A percentile compares a stretch with the other conserved stretches of the same genome.
phyloP scores from a whole-genome alignment of 1,139 yeast species.

The Geotrichum candidum region DNA sequence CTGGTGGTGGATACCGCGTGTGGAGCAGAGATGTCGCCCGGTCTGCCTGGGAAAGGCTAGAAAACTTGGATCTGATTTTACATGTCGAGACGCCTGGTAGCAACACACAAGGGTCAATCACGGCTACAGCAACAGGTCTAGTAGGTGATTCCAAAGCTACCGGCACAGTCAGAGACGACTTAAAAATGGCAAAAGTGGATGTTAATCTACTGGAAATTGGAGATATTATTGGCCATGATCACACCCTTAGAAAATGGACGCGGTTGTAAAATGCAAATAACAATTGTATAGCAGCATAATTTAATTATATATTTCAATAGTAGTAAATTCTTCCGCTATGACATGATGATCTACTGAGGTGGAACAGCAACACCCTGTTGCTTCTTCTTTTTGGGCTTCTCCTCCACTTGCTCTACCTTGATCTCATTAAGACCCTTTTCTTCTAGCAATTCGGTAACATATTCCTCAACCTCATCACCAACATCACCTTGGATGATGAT shows the following conservation, averaged over 20 bases:
- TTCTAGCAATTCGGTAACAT: conserved; percentile 61
- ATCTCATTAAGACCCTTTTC: conserved; percentile 81
- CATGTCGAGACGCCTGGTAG: conserved; percentile 21
- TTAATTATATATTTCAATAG: neutral
- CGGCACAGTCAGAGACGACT: conserved; percentile 26
- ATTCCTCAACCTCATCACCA: conserved; percentile 81
- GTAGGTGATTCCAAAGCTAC: conserved; percentile 8
- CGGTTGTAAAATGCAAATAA: conserved; percentile 14
- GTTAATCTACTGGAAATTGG: conserved; percentile 33
- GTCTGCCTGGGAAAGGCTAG: conserved; percentile 37
- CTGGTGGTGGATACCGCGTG: conserved; percentile 30
- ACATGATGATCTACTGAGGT: neutral
- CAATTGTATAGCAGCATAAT: neutral
- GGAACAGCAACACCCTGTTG: conserved; percentile 8
- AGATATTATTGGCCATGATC: conserved; percentile 29
- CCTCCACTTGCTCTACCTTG: conserved; percentile 81
- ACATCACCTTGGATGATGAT: conserved; percentile 93
- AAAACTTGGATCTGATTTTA: conserved; percentile 29
- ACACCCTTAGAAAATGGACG: conserved; percentile 33
- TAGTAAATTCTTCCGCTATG: neutral
- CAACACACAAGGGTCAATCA: conserved; percentile 11
- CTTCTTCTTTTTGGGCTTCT: conserved; percentile 67
- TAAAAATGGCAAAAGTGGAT: conserved; percentile 34
- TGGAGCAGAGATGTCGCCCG: conserved; percentile 34
- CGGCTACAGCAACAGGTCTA: conserved; percentile 1